Evolutionary conservation across 805 yeast species (phyloP), one percentile per base, ranked within the genome.

Genomic region (Myxozyma geophila): DNA sequence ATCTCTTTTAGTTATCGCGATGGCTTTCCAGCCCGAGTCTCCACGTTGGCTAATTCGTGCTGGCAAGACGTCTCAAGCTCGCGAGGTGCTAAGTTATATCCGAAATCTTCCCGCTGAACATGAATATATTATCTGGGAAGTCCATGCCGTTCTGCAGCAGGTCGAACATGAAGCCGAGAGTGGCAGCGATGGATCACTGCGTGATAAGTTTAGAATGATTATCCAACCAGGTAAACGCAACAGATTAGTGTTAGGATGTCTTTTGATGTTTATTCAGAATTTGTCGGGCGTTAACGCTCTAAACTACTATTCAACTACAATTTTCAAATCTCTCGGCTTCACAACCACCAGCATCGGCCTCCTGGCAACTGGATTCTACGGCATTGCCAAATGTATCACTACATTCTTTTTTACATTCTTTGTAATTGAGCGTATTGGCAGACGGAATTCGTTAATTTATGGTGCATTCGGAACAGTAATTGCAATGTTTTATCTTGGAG

Each of bases 221-320:
- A n/a, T 58, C 33, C 59, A 55, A 44, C 59, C 59, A 10, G 64
- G 64, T 17, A 60, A 55, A 7, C 53, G 52, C 35, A 60, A 55
- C 17, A 47, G 65, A 15, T 79, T 87, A 75, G 60, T 83, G 28
- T 85, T 92, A 15, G 96, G 96, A 59, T 82, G 86, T 61, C 75
- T 80, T 4, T 70, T 88, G 37, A 96, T 90, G 76, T 87, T 89
- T 19, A 79, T 90, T 72, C 97, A 92, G 76, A 97, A 92, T 77
- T 85, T 90, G 72, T 85, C 96, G 6, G 97, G 97, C 58, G 79
- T 80, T 64, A 80, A 80, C 68, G 82, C 83, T 37, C 73, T 81
- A 57, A 79, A 79, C 21, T 81, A 81, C 70, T 81, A 80, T 66
- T 78, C 82, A 13, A 82, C 82, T 7, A 74, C 78, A 0, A 77